Evolutionary conservation across 169 alveolate species (phyloP).

Genomic region (Condylostoma magnum): DNA sequence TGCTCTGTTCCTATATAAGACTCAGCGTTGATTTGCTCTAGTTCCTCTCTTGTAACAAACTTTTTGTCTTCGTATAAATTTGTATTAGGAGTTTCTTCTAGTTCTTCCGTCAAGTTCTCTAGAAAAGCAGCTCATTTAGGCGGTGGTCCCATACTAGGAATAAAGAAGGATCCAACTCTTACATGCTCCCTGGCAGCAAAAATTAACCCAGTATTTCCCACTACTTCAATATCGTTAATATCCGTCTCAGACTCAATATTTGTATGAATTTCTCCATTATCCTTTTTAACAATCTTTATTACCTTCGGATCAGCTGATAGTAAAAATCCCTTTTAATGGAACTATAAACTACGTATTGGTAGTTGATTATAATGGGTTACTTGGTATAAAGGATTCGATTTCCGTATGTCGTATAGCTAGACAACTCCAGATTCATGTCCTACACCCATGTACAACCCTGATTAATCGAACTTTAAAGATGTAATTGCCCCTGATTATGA

Average conservation of each 20-base stretch:
- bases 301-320: conserved; percentile 76
- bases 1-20: conserved; percentile 92
- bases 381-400: conserved; percentile 57
- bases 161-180: conserved; percentile 90
- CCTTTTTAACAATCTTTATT: conserved; percentile 70
- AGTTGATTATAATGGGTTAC: conserved; percentile 71
- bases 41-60: conserved; percentile 91
- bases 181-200: conserved; percentile 92
- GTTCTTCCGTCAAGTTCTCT: conserved; percentile 95
- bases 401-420: conserved; percentile 69
- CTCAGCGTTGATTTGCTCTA: conserved; percentile 89
- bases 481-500: conserved; percentile 62
- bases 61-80: conserved; percentile 91
- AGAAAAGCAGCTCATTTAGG: conserved; percentile 97
- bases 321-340: conserved; percentile 64
- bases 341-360: conserved; percentile 66
- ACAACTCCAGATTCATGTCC: conserved; percentile 67
- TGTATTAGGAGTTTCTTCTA: conserved; percentile 87
- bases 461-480: conserved; percentile 52
- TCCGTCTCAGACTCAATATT: conserved; percentile 80
- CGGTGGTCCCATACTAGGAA: conserved; percentile 94
- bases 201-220: conserved; percentile 90
- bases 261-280: conserved; percentile 64
- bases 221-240: conserved; percentile 76
- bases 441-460: conserved; percentile 59